Conservation (phyloP, 371 early-diverging fungal species). For the Syncephalastrum contaminatum region DNA sequence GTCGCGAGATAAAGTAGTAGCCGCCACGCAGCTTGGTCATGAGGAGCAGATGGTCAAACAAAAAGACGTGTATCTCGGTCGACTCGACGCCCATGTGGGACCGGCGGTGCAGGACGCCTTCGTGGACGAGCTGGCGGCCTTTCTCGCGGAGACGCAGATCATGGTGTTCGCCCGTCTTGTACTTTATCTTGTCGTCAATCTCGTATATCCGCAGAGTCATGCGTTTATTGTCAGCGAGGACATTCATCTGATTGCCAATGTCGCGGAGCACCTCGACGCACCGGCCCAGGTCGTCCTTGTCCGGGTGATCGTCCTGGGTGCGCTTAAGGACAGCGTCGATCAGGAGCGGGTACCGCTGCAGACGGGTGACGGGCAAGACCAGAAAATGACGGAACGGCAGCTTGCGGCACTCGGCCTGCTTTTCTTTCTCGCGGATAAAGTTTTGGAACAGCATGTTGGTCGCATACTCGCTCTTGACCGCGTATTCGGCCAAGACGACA, state of each 20-base stretch:
- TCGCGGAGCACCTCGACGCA: slow-evolving; percentile 68
- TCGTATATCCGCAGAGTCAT: slow-evolving; percentile 30
- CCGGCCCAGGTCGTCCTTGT: slow-evolving; percentile 55
- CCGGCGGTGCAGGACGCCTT: slow-evolving; percentile 73
- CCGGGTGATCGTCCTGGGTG: slow-evolving; percentile 75
- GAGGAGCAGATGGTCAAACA: slow-evolving; percentile 87
- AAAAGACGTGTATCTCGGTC: slow-evolving; percentile 70
- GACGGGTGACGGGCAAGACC: slow-evolving; percentile 75
- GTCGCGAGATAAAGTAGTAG: slow-evolving; percentile 54
- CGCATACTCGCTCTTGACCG: slow-evolving; percentile 72
- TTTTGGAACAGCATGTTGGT: slow-evolving; percentile 68
- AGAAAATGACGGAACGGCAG: slow-evolving; percentile 59
- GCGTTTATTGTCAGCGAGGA: slow-evolving; percentile 24
- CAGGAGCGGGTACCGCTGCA: slow-evolving; percentile 87
- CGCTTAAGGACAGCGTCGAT: slow-evolving; percentile 81
- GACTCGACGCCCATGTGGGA: slow-evolving; percentile 67
- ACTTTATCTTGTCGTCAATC: slow-evolving; percentile 41
- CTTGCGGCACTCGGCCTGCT: slow-evolving; percentile 65
- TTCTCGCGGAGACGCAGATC: slow-evolving; percentile 69
- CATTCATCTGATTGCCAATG: slow-evolving; percentile 57
- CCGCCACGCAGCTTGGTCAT: slow-evolving; percentile 61
- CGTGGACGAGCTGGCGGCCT: slow-evolving; percentile 72
- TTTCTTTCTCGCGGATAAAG: slow-evolving; percentile 70
- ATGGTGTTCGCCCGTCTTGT: slow-evolving; percentile 35
- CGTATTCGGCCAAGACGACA: slow-evolving; percentile 79